Percentiles rank a stretch among this genome's conserved stretches.
phyloP scores from a whole-genome alignment of 2,329 filamentous ascomycete species.

The Verticillium longisporum region DNA sequence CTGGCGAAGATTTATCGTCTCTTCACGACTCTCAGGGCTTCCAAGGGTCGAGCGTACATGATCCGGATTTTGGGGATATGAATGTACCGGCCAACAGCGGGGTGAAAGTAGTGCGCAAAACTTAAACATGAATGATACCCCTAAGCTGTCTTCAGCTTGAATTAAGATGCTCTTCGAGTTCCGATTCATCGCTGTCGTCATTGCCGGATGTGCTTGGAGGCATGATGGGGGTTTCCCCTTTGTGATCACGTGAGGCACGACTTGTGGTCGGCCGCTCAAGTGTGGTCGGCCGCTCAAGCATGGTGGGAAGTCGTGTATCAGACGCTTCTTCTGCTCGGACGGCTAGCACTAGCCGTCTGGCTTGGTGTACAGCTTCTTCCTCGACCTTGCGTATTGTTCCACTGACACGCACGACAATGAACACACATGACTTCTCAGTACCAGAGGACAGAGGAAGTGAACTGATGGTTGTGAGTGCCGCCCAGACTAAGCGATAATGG shows the following conservation, averaged over 20 bases:
- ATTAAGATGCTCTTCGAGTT: neutral
- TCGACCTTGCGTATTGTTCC: slow-evolving; percentile 91
- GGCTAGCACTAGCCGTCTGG: slow-evolving; percentile 63
- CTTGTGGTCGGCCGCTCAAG: no score
- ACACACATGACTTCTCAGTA: slow-evolving; percentile 61
- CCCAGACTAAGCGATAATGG: slow-evolving; percentile 85
- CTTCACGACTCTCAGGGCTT: neutral
- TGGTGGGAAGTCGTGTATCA: slow-evolving; percentile 45
- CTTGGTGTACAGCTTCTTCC: slow-evolving; percentile 77
- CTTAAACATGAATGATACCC: slow-evolving; percentile 35
- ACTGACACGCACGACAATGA: slow-evolving; percentile 79
- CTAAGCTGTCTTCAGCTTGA: slow-evolving; percentile 34
- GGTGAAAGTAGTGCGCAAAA: slow-evolving; percentile 65
- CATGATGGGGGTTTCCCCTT: slow-evolving; percentile 24
- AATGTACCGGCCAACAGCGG: slow-evolving; percentile 52
- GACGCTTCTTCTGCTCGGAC: slow-evolving; percentile 52
- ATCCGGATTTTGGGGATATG: slow-evolving; percentile 46
- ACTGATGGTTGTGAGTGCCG: slow-evolving; percentile 75
- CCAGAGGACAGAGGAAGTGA: slow-evolving; percentile 47
- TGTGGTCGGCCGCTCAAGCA: neutral
- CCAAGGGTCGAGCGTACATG: slow-evolving; percentile 19
- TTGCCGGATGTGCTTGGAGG: slow-evolving; percentile 23
- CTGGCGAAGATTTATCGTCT: slow-evolving; percentile 22
- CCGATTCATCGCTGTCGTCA: slow-evolving; percentile 33
- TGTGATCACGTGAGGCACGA: neutral